Conservation (phyloP, 371 early-diverging fungal genomes). For the Fennellomyces sp. region DNA sequence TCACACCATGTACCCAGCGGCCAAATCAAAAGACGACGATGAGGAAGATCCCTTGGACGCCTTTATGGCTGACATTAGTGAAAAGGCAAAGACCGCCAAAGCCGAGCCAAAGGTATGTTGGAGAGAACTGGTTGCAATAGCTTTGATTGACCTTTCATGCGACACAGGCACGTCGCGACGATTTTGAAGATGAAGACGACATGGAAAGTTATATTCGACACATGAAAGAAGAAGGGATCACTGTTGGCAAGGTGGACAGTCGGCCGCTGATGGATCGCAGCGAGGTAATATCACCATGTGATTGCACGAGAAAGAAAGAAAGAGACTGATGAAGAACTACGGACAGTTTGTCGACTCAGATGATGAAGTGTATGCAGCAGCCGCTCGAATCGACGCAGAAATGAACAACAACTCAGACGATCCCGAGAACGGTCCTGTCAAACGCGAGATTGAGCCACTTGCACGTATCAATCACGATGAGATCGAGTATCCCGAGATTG, state of each 20-base stretch:
- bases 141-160: not conserved
- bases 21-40: slow-evolving; percentile 38
- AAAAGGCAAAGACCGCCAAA: slow-evolving; percentile 57
- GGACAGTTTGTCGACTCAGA: slow-evolving; percentile 75
- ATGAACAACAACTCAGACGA: slow-evolving; percentile 40
- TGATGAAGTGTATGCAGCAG: slow-evolving; percentile 87
- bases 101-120: slow-evolving; percentile 42
- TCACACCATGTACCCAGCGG: slow-evolving; percentile 1
- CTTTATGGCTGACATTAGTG: slow-evolving; percentile 83
- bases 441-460: slow-evolving; percentile 71
- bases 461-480: slow-evolving; percentile 71
- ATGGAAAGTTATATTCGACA: slow-evolving; percentile 79
- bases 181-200: slow-evolving; percentile 81
- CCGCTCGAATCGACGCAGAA: slow-evolving; percentile 72
- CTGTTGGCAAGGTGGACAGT: slow-evolving; percentile 58
- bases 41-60: slow-evolving; percentile 88
- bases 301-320: not conserved
- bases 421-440: slow-evolving; percentile 18
- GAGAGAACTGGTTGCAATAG: not conserved
- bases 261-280: slow-evolving; percentile 40
- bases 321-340: slow-evolving; percentile 2
- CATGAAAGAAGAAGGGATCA: slow-evolving; percentile 77
- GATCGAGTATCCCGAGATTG: slow-evolving; percentile 75
- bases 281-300: slow-evolving; percentile 36
- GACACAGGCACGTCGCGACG: slow-evolving; percentile 57